Base-by-base conservation (phyloP, 164 flowering plant genomes). In the Magnolia kwangsiensis region DNA sequence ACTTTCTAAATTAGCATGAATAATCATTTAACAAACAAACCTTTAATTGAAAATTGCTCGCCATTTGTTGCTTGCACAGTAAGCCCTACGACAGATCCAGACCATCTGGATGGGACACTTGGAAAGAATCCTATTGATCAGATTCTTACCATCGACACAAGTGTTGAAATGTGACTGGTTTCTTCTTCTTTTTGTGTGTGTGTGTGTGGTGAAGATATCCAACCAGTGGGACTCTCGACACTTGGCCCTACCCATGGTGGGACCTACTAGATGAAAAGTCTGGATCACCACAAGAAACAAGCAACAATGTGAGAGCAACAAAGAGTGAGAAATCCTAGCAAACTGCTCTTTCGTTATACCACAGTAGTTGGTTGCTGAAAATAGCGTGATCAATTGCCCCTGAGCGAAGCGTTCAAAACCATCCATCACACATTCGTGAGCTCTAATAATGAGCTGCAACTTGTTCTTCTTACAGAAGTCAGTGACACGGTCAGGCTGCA, bases 341-440 rank as follows among this genome's bases (percentile, higher is more conserved):
- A 55, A 55, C 16, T 9, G 18, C 18, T 55, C 16, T 55, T 55
- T 16, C 11, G 61, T 20, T 45, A 14, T 86, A 96, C 99, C 99
- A 77, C 99, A 96, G 76, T 96, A 96, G 84, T 94, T 96, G 51
- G 99, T 96, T 16, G 98, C 99, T 21, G 99, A 96, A 79, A 96
- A 96, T 69, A 96, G 89, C 59, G 99, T 96, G 74, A 96, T 94
- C 81, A 96, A 81, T 79, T 94, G 99, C 24, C 99, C 99, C 86
- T 96, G 99, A 74, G 99, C 99, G 86, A 96, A 96, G 27, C 98
- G 84, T 78, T 96, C 99, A 80, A 96, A 94, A 66, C 99, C 98
- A 83, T 96, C 99, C 98, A 94, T 94, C 4, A 94, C 98, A 74
- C 99, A 96, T 79, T 96, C 99, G 75, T 96, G 99, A 23, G 99